Evolutionary conservation across 2,329 filamentous ascomycete species (phyloP).

Genomic region (Westerdykella ornata): DNA sequence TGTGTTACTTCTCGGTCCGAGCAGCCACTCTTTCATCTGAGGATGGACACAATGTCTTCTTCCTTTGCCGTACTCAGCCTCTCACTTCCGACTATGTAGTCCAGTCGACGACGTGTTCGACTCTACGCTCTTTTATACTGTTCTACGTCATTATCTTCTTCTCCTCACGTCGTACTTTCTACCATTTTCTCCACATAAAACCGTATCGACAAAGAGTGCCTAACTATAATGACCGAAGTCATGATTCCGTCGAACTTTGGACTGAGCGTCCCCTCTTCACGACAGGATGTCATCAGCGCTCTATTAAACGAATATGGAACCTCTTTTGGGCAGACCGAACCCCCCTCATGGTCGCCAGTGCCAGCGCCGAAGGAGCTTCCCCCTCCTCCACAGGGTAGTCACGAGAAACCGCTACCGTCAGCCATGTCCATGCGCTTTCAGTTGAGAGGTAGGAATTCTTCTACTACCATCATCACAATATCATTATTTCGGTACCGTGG

Average conservation of each 20-base stretch:
- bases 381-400: constrained; percentile 21
- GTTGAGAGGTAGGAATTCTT: constrained; percentile 26
- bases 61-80: constrained; percentile 12
- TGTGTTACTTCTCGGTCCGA: constrained; percentile 23
- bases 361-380: constrained; percentile 28
- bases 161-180: constrained; percentile 1
- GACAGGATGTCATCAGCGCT: constrained; percentile 36
- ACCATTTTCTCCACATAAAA: background rate
- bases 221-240: constrained; percentile 20
- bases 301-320: constrained; percentile 35
- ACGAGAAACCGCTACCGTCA: constrained; percentile 22
- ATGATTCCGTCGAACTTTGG: constrained; percentile 18
- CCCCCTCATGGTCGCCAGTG: constrained; percentile 18
- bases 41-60: constrained; percentile 14
- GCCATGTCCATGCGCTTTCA: constrained; percentile 30
- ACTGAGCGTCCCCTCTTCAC: constrained; percentile 22
- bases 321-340: constrained; percentile 22
- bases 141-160: constrained; percentile 13
- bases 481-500: no score
- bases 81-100: background rate
- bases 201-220: background rate
- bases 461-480: no score
- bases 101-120: constrained; percentile 6
- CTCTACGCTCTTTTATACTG: background rate
- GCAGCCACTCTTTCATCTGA: constrained; percentile 23